phyloP scores from a whole-genome alignment of 495 filamentous ascomycete species.

The Penicillium paradoxum region DNA sequence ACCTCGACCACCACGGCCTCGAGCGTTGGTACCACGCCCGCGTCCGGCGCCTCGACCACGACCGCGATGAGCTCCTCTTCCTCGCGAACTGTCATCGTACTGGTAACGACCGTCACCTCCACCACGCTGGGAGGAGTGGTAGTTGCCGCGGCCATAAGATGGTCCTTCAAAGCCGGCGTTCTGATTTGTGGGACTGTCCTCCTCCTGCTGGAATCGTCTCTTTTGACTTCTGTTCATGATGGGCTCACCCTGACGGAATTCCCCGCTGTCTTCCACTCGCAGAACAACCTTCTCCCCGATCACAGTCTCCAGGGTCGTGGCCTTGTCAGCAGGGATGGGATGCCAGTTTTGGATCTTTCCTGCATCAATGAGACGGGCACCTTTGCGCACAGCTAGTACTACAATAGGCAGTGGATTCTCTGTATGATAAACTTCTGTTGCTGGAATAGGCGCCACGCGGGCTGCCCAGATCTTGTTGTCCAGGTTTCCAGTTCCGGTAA shows the following conservation, averaged over 20 bases:
- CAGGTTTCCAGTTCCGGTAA: conserved; percentile 65
- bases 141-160: conserved; percentile 8
- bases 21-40: conserved; percentile 36
- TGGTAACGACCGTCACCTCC: conserved; percentile 20
- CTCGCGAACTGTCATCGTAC: conserved; percentile 30
- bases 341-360: conserved; percentile 82
- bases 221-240: conserved; percentile 52
- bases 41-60: conserved; percentile 45
- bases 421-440: conserved; percentile 60
- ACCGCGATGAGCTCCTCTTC: conserved; percentile 41
- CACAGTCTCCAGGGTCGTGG: conserved; percentile 66
- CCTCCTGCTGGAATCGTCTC: conserved; percentile 33
- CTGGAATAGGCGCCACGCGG: conserved; percentile 65
- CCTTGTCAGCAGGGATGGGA: conserved; percentile 60
- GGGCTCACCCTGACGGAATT: conserved; percentile 24
- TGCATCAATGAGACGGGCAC: conserved; percentile 73
- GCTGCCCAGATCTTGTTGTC: conserved; percentile 87
- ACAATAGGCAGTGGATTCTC: conserved; percentile 70
- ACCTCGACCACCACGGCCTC: conserved; percentile 42
- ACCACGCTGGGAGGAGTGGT: conserved; percentile 19
- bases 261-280: conserved; percentile 65
- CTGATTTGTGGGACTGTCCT: conserved; percentile 27
- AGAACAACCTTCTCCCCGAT: conserved; percentile 84
- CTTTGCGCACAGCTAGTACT: conserved; percentile 66
- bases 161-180: conserved; percentile 12